Percentiles rank a stretch among this genome's conserved stretches.
Evolutionary conservation across 352 stramenopile genomes (phyloP).

Genomic region (Phytopythium kandeliae): DNA sequence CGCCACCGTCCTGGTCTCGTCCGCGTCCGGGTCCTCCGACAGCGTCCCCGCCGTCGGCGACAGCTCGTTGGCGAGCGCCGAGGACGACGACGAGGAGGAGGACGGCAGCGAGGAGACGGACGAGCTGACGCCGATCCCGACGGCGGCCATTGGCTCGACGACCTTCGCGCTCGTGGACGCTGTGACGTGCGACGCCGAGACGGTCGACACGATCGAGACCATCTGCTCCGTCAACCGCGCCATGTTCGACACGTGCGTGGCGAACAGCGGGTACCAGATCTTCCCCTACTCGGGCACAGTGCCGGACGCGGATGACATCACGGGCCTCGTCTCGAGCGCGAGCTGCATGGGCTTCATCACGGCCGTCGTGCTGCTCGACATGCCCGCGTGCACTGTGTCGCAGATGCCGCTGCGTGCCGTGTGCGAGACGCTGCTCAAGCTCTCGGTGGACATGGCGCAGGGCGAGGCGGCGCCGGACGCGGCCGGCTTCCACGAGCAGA

Average conservation of each 20-base stretch:
- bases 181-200: constrained; percentile 33
- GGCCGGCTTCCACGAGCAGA: constrained; percentile 36
- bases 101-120: not conserved
- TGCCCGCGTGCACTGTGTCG: constrained; percentile 44
- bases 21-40: not conserved
- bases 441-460: constrained; percentile 34
- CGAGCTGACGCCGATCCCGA: constrained; percentile 22
- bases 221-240: constrained; percentile 45
- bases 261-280: constrained; percentile 45
- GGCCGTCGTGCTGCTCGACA: constrained; percentile 27
- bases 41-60: constrained; percentile 2
- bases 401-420: constrained; percentile 44
- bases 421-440: constrained; percentile 62
- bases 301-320: constrained; percentile 26
- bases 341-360: constrained; percentile 50
- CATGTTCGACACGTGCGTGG: constrained; percentile 41
- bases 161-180: constrained; percentile 42
- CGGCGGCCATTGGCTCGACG: constrained; percentile 25
- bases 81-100: not conserved
- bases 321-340: constrained; percentile 33
- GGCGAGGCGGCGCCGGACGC: constrained; percentile 21
- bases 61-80: not conserved
- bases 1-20: not conserved
- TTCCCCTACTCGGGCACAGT: constrained; percentile 53
- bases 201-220: constrained; percentile 27